Conservation (phyloP, 2,329 filamentous ascomycete species). For the Claviceps sp. region DNA sequence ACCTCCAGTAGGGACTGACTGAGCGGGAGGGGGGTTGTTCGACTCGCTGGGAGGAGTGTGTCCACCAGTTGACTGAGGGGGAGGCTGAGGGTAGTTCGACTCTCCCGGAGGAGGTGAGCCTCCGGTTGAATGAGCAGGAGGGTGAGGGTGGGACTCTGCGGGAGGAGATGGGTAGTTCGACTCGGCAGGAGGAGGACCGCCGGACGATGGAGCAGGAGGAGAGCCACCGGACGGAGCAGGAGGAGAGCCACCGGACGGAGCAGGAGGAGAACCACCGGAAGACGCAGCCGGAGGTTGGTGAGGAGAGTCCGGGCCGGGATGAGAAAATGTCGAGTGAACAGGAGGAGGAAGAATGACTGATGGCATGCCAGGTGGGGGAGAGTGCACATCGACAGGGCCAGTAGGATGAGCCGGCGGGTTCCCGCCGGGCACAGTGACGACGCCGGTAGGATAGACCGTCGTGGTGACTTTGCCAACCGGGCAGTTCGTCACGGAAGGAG, state of each 20-base stretch:
- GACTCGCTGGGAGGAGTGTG: background rate
- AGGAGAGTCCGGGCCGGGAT: background rate
- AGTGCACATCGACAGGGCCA: background rate
- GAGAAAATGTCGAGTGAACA: conserved; percentile 1
- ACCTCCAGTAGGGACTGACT: background rate
- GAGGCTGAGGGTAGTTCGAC: background rate
- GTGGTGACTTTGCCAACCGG: conserved; percentile 18
- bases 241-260: too few relatives aligned
- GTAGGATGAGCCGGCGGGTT: background rate
- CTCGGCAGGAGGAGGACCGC: background rate
- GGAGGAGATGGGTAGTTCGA: background rate
- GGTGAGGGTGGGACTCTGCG: background rate
- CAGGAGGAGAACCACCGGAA: too few relatives aligned
- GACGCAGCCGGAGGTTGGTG: background rate
- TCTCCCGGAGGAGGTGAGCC: background rate
- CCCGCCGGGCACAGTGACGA: conserved; percentile 15
- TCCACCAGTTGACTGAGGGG: background rate
- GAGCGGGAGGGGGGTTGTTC: background rate
- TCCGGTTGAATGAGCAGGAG: background rate
- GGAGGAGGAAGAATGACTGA: background rate
- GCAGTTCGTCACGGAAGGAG: conserved; percentile 18
- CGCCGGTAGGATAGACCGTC: conserved; percentile 15
- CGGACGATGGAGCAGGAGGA: too few relatives aligned
- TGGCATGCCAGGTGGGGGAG: background rate
- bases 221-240: too few relatives aligned